A percentile compares a stretch with the other conserved stretches of the same genome.
Evolutionary conservation across 164 flowering plant genomes (phyloP).

Genomic region (Nymphaea colorata): DNA sequence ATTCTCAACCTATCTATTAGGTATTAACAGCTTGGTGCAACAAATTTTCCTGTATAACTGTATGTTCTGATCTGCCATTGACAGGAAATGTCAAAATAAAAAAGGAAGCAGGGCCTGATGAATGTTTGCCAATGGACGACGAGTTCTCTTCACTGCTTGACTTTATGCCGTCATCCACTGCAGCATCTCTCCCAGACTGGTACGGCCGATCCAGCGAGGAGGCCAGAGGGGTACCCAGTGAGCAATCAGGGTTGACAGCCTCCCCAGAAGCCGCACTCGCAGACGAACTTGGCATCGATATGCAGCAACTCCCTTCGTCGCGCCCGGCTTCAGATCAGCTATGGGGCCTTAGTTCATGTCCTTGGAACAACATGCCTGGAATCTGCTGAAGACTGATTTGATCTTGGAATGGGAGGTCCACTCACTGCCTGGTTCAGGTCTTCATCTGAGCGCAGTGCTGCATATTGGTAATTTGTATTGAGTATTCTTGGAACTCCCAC

Average conservation of each 20-base stretch:
- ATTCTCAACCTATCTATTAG: too few species aligned
- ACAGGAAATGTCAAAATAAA: slow-evolving; percentile 13
- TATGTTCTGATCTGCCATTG: not conserved
- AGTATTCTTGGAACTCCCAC: not conserved
- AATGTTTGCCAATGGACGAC: slow-evolving; percentile 24
- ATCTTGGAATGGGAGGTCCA: not conserved
- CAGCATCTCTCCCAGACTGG: slow-evolving; percentile 25
- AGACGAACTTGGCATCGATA: slow-evolving; percentile 18
- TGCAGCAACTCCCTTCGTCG: slow-evolving; percentile 16
- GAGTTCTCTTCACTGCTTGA: slow-evolving; percentile 29
- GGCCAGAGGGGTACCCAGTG: slow-evolving; percentile 15
- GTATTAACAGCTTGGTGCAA: too few species aligned
- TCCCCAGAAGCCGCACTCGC: not conserved
- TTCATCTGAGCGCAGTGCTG: not conserved
- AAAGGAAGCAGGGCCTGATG: slow-evolving; percentile 14
- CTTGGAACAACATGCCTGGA: slow-evolving; percentile 44
- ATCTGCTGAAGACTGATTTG: slow-evolving; percentile 15
- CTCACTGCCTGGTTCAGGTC: not conserved
- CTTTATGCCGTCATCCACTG: slow-evolving; percentile 20
- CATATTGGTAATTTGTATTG: not conserved
- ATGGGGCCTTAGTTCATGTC: slow-evolving; percentile 16
- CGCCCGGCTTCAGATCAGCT: slow-evolving; percentile 9
- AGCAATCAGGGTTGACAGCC: slow-evolving; percentile 15
- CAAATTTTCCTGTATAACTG: too few species aligned
- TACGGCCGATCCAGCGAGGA: slow-evolving; percentile 4